Conservation (phyloP, 805 yeast genomes). For the Metschnikowia koreensis region DNA sequence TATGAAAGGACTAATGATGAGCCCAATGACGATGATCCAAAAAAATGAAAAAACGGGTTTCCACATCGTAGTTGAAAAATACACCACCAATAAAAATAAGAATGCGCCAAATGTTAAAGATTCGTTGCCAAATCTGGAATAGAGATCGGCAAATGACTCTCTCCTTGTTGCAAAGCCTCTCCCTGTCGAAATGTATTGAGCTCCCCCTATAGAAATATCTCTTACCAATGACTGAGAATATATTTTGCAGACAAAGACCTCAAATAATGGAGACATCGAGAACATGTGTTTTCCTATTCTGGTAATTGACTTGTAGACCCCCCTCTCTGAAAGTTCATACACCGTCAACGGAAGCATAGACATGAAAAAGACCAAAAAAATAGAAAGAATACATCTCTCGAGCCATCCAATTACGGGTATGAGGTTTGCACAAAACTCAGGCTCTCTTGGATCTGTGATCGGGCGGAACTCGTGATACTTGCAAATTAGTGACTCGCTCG, state of each 20-base stretch:
- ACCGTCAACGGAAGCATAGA: constrained; percentile 76
- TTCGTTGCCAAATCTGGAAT: constrained; percentile 76
- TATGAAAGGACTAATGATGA: constrained; percentile 87
- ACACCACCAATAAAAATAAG: constrained; percentile 12
- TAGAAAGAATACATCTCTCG: constrained; percentile 75
- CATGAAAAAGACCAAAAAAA: constrained; percentile 78
- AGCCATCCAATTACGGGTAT: constrained; percentile 78
- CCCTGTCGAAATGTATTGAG: constrained; percentile 82
- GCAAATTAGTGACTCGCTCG: constrained; percentile 71
- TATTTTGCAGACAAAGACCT: constrained; percentile 78
- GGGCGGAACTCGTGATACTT: constrained; percentile 63
- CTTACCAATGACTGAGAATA: constrained; percentile 69
- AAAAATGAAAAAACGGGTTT: constrained; percentile 94
- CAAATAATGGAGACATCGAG: constrained; percentile 77
- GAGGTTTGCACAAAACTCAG: constrained; percentile 72
- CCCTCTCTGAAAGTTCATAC: constrained; percentile 80
- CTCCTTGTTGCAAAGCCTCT: constrained; percentile 84
- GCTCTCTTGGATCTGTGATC: constrained; percentile 61
- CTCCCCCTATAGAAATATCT: constrained; percentile 81
- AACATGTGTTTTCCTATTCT: constrained; percentile 67
- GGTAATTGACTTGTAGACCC: constrained; percentile 70
- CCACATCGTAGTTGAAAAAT: constrained; percentile 63
- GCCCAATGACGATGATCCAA: constrained; percentile 89
- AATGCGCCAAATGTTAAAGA: constrained; percentile 69
- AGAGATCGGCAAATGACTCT: constrained; percentile 70